phyloP scores from a whole-genome alignment of 345 rosid species.

The Sonneratia alba region DNA sequence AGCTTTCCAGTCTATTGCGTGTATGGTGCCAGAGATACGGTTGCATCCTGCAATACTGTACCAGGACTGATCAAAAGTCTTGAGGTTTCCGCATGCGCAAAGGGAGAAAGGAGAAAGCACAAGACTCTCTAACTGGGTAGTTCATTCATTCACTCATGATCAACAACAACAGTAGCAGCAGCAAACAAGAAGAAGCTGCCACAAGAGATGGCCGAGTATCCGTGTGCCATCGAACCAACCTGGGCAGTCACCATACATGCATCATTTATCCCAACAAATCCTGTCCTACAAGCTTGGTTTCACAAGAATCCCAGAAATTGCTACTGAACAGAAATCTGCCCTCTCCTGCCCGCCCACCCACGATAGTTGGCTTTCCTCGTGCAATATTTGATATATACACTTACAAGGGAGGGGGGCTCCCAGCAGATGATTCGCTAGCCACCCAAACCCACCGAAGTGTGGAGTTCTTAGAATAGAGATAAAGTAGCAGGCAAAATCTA shows the following conservation, averaged over 20 bases:
- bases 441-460: neutral
- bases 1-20: too few species aligned
- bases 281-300: neutral
- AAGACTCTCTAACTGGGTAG: too few species aligned
- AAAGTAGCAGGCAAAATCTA: neutral
- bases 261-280: conserved; percentile 12
- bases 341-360: neutral
- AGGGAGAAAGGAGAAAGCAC: too few species aligned
- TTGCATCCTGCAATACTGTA: too few species aligned
- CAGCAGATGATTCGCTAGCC: neutral
- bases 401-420: conserved; percentile 3
- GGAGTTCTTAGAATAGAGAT: neutral
- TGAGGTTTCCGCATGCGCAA: too few species aligned
- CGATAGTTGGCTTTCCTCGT: neutral
- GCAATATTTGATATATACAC: neutral
- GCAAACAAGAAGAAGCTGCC: conserved; percentile 68
- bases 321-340: neutral
- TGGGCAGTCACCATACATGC: conserved; percentile 73
- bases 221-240: conserved; percentile 58
- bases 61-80: too few species aligned
- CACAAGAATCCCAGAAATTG: neutral
- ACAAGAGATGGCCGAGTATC: conserved; percentile 63
- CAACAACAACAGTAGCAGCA: neutral
- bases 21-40: too few species aligned
- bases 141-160: neutral